Conservation (phyloP, 177 flowering plant species). For the Vitis hybrid region DNA sequence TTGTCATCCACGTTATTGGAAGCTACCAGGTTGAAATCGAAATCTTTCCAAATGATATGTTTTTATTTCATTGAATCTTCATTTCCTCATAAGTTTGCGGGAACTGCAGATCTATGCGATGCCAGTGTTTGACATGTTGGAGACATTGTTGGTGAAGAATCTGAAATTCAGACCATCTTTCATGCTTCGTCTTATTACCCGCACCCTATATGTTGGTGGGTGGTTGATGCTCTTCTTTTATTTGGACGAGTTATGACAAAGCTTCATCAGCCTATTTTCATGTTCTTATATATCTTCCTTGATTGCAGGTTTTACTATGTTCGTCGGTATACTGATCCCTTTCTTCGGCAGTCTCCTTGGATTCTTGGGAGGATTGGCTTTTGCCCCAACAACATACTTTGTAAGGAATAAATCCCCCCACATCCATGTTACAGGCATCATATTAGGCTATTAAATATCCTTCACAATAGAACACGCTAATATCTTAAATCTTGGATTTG, state of each 20-base stretch:
- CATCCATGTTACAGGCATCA: no score
- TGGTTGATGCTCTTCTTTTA: background rate
- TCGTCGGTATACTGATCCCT: constrained; percentile 32
- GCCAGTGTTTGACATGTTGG: constrained; percentile 76
- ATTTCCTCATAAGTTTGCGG: background rate
- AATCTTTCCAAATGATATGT: background rate
- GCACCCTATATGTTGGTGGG: constrained; percentile 52
- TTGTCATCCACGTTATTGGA: constrained; percentile 75
- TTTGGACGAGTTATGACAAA: no score
- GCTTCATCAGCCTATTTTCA: no score
- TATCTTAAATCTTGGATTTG: background rate
- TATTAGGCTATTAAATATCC: no score
- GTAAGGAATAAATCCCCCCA: constrained; percentile 8
- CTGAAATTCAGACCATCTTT: constrained; percentile 41
- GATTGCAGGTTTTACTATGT: constrained; percentile 34
- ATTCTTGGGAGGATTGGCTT: constrained; percentile 41
- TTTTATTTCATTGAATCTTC: background rate
- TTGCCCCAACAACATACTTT: constrained; percentile 37
- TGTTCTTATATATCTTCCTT: no score
- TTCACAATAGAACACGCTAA: no score
- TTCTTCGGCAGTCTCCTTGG: constrained; percentile 39
- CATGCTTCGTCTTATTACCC: constrained; percentile 42
- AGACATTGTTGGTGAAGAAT: constrained; percentile 42
- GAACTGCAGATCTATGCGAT: constrained; percentile 49
- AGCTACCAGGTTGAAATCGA: constrained; percentile 58